Evolutionary conservation across 176 grass and related monocot genomes (phyloP).

Genomic region (Dendrocalamus sinicus): DNA sequence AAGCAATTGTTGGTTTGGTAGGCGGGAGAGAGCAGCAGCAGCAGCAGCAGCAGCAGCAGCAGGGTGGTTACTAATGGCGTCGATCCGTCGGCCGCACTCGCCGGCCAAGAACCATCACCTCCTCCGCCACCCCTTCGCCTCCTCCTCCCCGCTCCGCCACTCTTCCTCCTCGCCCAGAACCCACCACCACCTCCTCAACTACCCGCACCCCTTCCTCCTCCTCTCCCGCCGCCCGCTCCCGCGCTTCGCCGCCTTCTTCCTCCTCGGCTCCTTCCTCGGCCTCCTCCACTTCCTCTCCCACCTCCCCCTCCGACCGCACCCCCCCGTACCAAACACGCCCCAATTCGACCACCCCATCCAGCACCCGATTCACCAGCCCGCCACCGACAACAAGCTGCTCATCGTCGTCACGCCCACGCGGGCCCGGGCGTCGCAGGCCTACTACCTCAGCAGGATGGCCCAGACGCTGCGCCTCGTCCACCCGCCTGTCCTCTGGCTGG

Average conservation of each 20-base stretch:
- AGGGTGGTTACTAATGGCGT: conserved; percentile 41
- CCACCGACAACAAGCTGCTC: conserved; percentile 40
- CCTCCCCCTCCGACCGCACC: conserved; percentile 42
- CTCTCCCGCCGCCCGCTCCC: conserved; percentile 49
- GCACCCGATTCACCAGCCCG: neutral
- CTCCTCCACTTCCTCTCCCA: conserved; percentile 70
- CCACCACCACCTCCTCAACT: neutral
- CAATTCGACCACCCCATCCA: neutral
- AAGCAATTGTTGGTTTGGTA: neutral
- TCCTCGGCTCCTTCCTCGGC: conserved; percentile 79
- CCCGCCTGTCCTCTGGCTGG: conserved; percentile 72
- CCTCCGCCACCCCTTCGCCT: conserved; percentile 41
- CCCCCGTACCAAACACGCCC: neutral
- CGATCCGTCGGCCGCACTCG: conserved; percentile 70
- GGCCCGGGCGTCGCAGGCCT: conserved; percentile 65
- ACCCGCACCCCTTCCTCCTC: conserved; percentile 42
- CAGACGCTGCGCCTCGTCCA: conserved; percentile 76
- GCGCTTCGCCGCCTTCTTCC: conserved; percentile 76
- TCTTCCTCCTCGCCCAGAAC: conserved; percentile 42
- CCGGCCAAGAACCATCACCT: conserved; percentile 61
- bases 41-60: no score
- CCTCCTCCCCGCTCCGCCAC: conserved; percentile 55
- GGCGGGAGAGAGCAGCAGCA: no score
- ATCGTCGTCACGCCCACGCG: conserved; percentile 83
- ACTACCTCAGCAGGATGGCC: conserved; percentile 75